Base-by-base conservation (phyloP, 192 early-diverging fungal species). In the Ambispora gerdemannii region DNA sequence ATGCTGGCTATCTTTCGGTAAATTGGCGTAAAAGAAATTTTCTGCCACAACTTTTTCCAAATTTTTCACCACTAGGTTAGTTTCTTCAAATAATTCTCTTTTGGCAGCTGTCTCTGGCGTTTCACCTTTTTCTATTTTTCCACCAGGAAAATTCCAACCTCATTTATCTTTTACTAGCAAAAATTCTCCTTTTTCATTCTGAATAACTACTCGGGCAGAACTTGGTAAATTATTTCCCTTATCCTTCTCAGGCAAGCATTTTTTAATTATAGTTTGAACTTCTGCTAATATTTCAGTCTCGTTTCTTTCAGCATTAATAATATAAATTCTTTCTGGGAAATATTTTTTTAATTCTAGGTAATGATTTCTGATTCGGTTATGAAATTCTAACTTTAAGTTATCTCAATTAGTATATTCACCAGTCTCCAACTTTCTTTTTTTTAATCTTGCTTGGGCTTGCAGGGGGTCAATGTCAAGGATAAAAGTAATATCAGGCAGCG, bases 391-490 rank as follows among this genome's bases (percentile, higher is more conserved):
- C 2, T 63, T 17, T 36, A 63, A 63, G 7, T 63, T 63, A 35
- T 63, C 61, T 17, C 61, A 63, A 43, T 63, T 63, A 17, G 33
- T 63, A 63, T 63, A 63, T 63, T 63, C 61, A 13, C 61, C 61
- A 36, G 35, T 63, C 15, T 20, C 32, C 22, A 20, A 0, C 43
- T 63, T 10, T 33, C 61, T 43, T 63, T 63, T 63, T 63, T 63
- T 43, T 63, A 63, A 22, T 43, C 61, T 63, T 3, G 19, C 1
- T 63, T 63, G 61, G 61, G 61, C 61, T 63, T 63, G 4, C 0
- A 8, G 36, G 35, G 61, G 61, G 32, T 63, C 61, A 15, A 63
- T 43, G 25, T 63, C 61, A 0, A 63, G 3, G 24, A 63, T 15
- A 19, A 63, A 63, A 63, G 61, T 63, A 63, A 63, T 33, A 20